These are phyloP conservation scores for Sporothrix mexicana DNA, from an alignment of 2,329 filamentous ascomycete genomes.

Conservation along the genomic window DNA sequence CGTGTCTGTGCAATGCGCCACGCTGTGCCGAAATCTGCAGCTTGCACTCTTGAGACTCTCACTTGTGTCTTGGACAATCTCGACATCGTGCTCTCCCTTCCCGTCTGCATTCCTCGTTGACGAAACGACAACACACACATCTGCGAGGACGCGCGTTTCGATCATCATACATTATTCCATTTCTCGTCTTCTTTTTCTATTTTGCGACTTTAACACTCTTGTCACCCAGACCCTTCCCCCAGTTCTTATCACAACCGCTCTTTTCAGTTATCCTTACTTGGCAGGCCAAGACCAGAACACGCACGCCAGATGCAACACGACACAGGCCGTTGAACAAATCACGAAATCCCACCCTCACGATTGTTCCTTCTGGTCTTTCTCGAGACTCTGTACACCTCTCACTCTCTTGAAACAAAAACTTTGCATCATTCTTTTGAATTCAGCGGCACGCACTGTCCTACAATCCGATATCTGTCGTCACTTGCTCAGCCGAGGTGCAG, in stretches of 20 bases:
- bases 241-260: background rate
- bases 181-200: background rate
- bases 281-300: slow-evolving; percentile 14
- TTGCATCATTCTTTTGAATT: background rate
- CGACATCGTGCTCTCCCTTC: background rate
- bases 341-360: background rate
- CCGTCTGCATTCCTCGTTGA: slow-evolving; percentile 8
- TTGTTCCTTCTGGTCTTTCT: background rate
- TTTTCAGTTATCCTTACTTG: background rate
- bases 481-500: background rate
- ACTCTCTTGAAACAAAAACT: background rate
- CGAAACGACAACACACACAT: background rate
- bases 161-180: background rate
- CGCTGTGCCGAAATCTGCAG: slow-evolving; percentile 26
- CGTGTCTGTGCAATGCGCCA: slow-evolving; percentile 21
- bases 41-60: too few species aligned
- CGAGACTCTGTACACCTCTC: background rate
- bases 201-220: background rate
- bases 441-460: background rate
- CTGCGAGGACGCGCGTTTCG: slow-evolving; percentile 31
- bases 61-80: slow-evolving; percentile 10
- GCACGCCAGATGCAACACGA: slow-evolving; percentile 19
- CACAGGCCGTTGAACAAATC: slow-evolving; percentile 17
- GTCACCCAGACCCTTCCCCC: background rate
- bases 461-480: background rate